Conservation (phyloP, 441 rosid species). For the Pelargonium cotyledonis region DNA sequence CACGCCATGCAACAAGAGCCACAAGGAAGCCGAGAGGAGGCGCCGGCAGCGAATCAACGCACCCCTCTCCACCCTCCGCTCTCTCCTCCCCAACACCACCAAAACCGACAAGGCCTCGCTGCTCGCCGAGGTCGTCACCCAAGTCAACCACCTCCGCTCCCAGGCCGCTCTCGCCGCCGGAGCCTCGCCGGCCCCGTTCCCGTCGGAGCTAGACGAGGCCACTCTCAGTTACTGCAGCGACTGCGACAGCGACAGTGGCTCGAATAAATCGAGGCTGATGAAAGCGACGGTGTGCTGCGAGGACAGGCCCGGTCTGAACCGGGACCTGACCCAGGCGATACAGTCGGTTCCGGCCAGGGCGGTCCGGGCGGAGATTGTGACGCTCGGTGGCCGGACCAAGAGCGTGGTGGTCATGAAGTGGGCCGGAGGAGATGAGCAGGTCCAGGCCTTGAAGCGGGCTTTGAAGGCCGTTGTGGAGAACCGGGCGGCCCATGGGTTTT, state of each 20-base stretch:
- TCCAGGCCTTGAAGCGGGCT: slow-evolving; percentile 28
- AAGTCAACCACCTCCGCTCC: slow-evolving; percentile 47
- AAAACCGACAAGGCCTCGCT: slow-evolving; percentile 82
- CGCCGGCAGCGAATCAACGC: slow-evolving; percentile 56
- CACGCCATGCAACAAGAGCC: slow-evolving; percentile 37
- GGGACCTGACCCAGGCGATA: slow-evolving; percentile 35
- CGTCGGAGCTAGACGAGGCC: slow-evolving; percentile 43
- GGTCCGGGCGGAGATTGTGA: slow-evolving; percentile 45
- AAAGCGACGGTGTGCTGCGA: slow-evolving; percentile 45
- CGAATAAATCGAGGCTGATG: slow-evolving; percentile 16
- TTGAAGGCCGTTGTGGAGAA: slow-evolving; percentile 35
- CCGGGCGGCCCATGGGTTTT: slow-evolving; percentile 24
- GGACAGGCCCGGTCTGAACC: slow-evolving; percentile 44
- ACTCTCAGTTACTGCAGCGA: slow-evolving; percentile 21
- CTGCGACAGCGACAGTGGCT: slow-evolving; percentile 15
- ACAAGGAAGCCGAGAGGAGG: slow-evolving; percentile 55
- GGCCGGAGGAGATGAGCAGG: slow-evolving; percentile 22
- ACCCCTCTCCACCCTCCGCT: slow-evolving; percentile 53
- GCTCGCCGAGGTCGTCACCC: slow-evolving; percentile 78
- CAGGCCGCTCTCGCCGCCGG: slow-evolving; percentile 35
- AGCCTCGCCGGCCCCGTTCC: slow-evolving; percentile 25
- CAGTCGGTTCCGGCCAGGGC: slow-evolving; percentile 31
- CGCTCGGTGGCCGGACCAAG: slow-evolving; percentile 45
- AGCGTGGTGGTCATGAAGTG: slow-evolving; percentile 36
- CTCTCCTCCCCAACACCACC: slow-evolving; percentile 43